Evolutionary conservation across 306 rosid genomes (phyloP).

Genomic region (Vigna radiata): DNA sequence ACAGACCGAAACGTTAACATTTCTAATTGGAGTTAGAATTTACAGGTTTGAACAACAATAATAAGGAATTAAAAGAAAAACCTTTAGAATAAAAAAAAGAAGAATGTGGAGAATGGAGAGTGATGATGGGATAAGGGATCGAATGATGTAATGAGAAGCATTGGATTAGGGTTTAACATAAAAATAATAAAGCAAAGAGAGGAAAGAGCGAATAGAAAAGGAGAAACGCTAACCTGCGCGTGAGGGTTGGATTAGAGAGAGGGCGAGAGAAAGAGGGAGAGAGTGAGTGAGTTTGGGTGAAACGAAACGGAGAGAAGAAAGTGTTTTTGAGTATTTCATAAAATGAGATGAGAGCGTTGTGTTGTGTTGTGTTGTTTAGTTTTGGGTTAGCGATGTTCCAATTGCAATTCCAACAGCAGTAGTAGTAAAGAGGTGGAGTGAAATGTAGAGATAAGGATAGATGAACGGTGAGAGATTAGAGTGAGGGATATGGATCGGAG

Average conservation of each 20-base stretch:
- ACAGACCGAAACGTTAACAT: not conserved
- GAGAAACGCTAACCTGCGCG: conserved; percentile 55
- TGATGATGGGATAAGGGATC: not conserved
- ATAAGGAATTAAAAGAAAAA: not conserved
- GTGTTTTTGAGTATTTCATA: not conserved
- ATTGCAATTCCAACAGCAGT: not conserved
- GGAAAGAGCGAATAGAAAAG: not conserved
- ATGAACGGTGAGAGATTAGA: conserved; percentile 45
- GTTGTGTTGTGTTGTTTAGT: not conserved
- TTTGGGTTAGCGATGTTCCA: not conserved
- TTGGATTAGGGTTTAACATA: conserved; percentile 54
- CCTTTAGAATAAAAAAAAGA: not conserved
- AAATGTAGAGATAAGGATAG: conserved; percentile 56
- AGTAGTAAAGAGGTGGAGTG: conserved; percentile 2
- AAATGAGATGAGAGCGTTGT: not conserved
- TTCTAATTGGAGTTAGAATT: not conserved
- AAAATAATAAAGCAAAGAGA: not conserved
- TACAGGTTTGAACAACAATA: not conserved
- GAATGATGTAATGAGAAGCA: not conserved
- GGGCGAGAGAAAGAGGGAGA: not conserved
- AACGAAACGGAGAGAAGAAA: not conserved
- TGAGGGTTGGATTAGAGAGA: conserved; percentile 24
- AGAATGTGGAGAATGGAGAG: not conserved
- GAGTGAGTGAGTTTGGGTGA: conserved; percentile 3
- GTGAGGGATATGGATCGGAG: conserved; percentile 50